Conservation (phyloP, 2,329 filamentous ascomycete species). For the Dichotomopilus funicola region DNA sequence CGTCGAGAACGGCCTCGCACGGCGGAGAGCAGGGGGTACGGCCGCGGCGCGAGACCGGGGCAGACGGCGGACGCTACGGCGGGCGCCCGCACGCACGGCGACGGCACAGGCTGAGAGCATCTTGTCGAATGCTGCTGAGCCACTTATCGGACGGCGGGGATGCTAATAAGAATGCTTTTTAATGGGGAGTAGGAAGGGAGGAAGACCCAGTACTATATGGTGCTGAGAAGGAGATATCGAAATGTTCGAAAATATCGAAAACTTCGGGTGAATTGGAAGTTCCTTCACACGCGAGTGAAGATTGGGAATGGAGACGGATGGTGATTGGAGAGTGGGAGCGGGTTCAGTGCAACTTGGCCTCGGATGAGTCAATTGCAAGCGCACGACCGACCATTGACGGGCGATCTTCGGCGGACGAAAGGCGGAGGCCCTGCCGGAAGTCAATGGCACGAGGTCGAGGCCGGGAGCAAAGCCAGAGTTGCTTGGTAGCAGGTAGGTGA, state of each 20-base stretch:
- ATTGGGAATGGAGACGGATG: too few species aligned
- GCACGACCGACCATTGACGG: conserved; percentile 20
- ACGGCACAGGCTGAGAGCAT: conserved; percentile 41
- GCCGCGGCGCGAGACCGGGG: conserved; percentile 20
- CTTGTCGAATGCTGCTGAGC: conserved; percentile 7
- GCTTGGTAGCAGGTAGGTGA: neutral
- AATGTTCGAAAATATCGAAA: neutral
- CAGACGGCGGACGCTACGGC: conserved; percentile 34
- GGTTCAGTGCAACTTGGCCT: conserved; percentile 4
- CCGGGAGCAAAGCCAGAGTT: conserved; percentile 16
- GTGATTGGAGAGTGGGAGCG: too few species aligned
- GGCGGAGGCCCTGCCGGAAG: conserved; percentile 15
- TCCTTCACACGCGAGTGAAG: neutral
- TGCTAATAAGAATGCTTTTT: too few species aligned
- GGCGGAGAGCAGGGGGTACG: conserved; percentile 23
- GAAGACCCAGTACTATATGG: neutral
- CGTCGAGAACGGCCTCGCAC: conserved; percentile 31
- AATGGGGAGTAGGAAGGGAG: neutral
- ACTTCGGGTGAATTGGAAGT: neutral
- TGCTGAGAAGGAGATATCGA: neutral
- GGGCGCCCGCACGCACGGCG: conserved; percentile 39
- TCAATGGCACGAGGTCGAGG: conserved; percentile 19
- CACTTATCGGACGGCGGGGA: neutral
- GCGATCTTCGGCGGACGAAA: conserved; percentile 7
- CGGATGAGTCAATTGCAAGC: conserved; percentile 21